Evolutionary conservation across 192 early-diverging fungal species (phyloP), one percentile per base, ranked within the genome.

Genomic region (Kickxella alabastrina): DNA sequence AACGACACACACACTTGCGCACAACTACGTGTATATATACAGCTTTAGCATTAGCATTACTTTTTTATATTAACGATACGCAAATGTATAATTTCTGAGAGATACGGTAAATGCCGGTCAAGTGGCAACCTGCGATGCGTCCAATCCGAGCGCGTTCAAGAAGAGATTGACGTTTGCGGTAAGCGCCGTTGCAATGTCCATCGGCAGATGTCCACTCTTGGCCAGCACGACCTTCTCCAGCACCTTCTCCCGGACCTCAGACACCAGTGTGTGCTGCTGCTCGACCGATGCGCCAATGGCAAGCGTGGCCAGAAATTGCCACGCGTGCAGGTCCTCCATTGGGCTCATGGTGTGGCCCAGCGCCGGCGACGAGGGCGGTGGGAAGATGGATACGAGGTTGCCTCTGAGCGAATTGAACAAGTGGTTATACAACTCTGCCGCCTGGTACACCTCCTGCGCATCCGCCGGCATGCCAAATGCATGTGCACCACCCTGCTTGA

Each of bases 231-330:
- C 74, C 53, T 83, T 87, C 37, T 95, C 87, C 60, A 95, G 77
- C 0, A 97, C 91, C 57, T 65, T 61, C 21, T 85, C 88, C 75
- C 91, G 76, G 31, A 91, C 88, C 81, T 96, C 93, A 0, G 89
- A 87, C 15, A 99, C 87, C 25, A 99, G 74, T 19, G 89, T 75
- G 31, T 89, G 83, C 75, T 99, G 96, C 75, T 97, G 93, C 25
- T 99, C 96, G 44, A 89, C 86, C 1, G 89, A 87, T 0, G 96
- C 96, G 10, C 92, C 88, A 1, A 93, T 85, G 2, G 96, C 95
- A 80, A 99, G 87, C 0, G 93, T 89, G 0, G 96, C 92, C 68
- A 99, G 75, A 55, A 99, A 99, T 61, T 97, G 94, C 96, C 96
- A 99, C 14, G 97, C 88, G 59, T 94, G 91, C 24, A 92, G 79